These are phyloP conservation scores for Penicillium pulvis DNA, from an alignment of 495 filamentous ascomycete species.

Conservation along the genomic window DNA sequence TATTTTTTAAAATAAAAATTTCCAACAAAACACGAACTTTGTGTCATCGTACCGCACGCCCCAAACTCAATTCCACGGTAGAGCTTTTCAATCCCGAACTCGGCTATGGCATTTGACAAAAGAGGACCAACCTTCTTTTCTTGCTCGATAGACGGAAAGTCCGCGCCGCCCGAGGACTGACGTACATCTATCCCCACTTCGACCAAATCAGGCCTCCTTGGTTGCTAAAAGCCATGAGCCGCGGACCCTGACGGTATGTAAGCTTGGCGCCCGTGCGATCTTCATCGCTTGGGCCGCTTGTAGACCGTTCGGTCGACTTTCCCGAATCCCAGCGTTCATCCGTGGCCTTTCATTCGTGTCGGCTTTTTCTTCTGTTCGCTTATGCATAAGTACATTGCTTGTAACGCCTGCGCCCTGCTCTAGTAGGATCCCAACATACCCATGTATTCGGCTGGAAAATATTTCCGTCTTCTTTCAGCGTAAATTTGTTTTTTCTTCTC, in stretches of 20 bases:
- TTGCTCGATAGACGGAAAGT: conserved; percentile 13
- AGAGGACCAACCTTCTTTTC: background rate
- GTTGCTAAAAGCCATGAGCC: conserved; percentile 18
- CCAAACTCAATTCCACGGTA: conserved; percentile 17
- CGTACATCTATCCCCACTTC: conserved; percentile 14
- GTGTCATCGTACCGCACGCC: conserved; percentile 14
- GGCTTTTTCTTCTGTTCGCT: background rate
- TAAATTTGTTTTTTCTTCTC: background rate
- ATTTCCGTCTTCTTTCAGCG: background rate
- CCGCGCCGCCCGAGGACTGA: conserved; percentile 17
- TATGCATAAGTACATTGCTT: background rate
- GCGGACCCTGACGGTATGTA: conserved; percentile 27
- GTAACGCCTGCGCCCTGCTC: background rate
- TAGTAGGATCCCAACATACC: background rate
- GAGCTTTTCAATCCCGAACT: conserved; percentile 7
- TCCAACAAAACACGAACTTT: background rate
- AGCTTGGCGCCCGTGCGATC: conserved; percentile 16
- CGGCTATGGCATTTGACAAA: conserved; percentile 6
- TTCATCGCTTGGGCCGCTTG: conserved; percentile 10
- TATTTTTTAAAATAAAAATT: background rate
- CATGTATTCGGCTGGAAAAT: background rate
- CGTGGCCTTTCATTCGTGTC: background rate
- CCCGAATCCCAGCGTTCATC: conserved; percentile 1
- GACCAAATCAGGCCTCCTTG: background rate
- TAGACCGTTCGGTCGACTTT: background rate